These are phyloP conservation scores for Xylariaceae sp. DNA, from an alignment of 2,329 filamentous ascomycete species.

Conservation along the genomic window DNA sequence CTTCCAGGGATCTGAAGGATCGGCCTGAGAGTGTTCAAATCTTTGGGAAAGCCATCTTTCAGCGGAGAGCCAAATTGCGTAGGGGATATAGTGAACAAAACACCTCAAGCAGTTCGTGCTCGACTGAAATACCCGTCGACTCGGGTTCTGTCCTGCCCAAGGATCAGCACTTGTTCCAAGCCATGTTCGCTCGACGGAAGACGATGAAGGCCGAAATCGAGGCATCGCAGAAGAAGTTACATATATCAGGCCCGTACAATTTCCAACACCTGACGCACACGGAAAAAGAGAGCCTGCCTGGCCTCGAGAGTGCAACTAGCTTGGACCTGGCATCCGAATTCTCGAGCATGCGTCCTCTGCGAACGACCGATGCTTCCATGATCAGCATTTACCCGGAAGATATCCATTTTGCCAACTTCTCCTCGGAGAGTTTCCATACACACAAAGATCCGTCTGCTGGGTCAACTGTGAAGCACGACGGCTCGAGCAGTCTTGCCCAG, in stretches of 20 bases:
- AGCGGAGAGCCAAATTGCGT: slow-evolving; percentile 47
- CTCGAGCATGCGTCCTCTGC: slow-evolving; percentile 34
- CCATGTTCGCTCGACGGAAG: slow-evolving; percentile 49
- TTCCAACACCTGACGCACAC: slow-evolving; percentile 63
- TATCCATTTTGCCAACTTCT: slow-evolving; percentile 44
- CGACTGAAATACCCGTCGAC: slow-evolving; percentile 38
- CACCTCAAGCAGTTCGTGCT: slow-evolving; percentile 44
- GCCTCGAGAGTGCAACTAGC: slow-evolving; percentile 35
- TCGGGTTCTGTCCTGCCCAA: slow-evolving; percentile 27
- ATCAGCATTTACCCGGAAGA: slow-evolving; percentile 36
- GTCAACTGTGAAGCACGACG: slow-evolving; percentile 12
- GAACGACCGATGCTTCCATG: slow-evolving; percentile 11
- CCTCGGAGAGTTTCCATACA: slow-evolving; percentile 26
- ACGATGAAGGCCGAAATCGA: slow-evolving; percentile 22
- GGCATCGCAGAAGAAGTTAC: slow-evolving; percentile 35
- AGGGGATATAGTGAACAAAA: slow-evolving; percentile 47
- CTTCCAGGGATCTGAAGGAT: slow-evolving; percentile 37
- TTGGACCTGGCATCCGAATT: slow-evolving; percentile 41
- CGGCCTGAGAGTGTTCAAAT: slow-evolving; percentile 56
- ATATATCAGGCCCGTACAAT: slow-evolving; percentile 62
- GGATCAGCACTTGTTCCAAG: slow-evolving; percentile 42
- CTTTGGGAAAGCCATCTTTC: slow-evolving; percentile 57
- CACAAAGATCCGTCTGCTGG: slow-evolving; percentile 20
- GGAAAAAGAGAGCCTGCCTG: slow-evolving; percentile 42
- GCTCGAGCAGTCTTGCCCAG: slow-evolving; percentile 2